Evolutionary conservation across 306 rosid genomes (phyloP).

Genomic region (Lotus japonicus): DNA sequence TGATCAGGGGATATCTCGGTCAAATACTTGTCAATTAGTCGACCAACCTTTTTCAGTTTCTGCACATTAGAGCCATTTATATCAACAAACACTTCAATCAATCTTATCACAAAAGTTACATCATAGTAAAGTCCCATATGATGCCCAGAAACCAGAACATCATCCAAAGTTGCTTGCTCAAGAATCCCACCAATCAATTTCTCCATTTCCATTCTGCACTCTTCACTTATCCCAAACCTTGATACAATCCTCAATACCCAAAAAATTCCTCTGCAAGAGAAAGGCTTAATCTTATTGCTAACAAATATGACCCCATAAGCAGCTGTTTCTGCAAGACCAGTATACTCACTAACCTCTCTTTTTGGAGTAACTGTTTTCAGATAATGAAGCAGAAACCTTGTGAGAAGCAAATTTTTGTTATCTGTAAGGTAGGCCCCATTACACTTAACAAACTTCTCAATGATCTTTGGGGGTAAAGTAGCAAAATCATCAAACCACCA

Average conservation of each 20-base stretch:
- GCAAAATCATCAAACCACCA: slow-evolving; percentile 85
- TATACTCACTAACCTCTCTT: slow-evolving; percentile 24
- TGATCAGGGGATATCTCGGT: slow-evolving; percentile 72
- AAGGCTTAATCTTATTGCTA: slow-evolving; percentile 28
- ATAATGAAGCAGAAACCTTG: slow-evolving; percentile 68
- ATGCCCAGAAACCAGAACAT: slow-evolving; percentile 49
- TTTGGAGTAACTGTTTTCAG: slow-evolving; percentile 34
- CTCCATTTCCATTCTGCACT: slow-evolving; percentile 50
- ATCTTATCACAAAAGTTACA: slow-evolving; percentile 60
- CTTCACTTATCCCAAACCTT: slow-evolving; percentile 43
- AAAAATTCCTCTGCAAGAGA: slow-evolving; percentile 65
- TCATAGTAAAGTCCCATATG: slow-evolving; percentile 50
- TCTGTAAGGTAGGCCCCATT: slow-evolving; percentile 40
- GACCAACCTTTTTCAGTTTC: slow-evolving; percentile 61
- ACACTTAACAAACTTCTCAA: slow-evolving; percentile 43
- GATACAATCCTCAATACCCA: slow-evolving; percentile 57
- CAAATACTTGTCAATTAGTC: slow-evolving; percentile 57
- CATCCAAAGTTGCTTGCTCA: slow-evolving; percentile 66
- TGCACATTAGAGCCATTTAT: slow-evolving; percentile 15
- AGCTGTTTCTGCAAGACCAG: slow-evolving; percentile 59
- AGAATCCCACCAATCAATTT: slow-evolving; percentile 60
- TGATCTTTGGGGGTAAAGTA: slow-evolving; percentile 48
- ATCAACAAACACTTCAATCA: slow-evolving; percentile 44
- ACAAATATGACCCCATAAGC: slow-evolving; percentile 42
- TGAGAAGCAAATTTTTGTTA: slow-evolving; percentile 46